A percentile compares a stretch with the other conserved stretches of the same genome.
Conservation (phyloP, 1,284 basidiomycete genomes). For the Malassezia obtusa region DNA sequence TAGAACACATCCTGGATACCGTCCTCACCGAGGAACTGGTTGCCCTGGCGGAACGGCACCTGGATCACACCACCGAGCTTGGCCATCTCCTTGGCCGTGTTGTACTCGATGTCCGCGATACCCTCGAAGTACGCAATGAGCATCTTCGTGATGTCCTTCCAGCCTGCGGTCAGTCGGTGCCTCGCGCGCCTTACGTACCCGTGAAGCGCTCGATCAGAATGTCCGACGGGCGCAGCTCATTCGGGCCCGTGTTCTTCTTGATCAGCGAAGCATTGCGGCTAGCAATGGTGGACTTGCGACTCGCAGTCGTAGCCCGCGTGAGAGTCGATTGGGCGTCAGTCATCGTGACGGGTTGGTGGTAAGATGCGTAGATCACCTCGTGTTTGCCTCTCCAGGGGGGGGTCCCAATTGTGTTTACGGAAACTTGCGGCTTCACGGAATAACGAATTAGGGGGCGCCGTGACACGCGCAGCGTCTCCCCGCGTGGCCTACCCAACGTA, state of each 20-base stretch:
- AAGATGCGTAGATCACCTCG: slow-evolving; percentile 1
- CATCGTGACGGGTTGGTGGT: slow-evolving; percentile 20
- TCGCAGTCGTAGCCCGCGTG: slow-evolving; percentile 41
- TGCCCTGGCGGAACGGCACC: slow-evolving; percentile 88
- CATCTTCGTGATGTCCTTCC: slow-evolving; percentile 74
- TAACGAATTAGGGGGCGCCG: background rate
- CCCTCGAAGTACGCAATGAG: slow-evolving; percentile 58
- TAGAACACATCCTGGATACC: slow-evolving; percentile 76
- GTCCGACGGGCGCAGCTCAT: slow-evolving; percentile 87
- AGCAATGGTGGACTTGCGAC: slow-evolving; percentile 47
- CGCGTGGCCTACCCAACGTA: background rate
- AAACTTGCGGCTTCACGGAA: background rate
- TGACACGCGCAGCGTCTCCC: background rate
- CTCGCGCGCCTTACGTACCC: slow-evolving; percentile 27
- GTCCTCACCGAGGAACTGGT: slow-evolving; percentile 51
- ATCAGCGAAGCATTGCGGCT: slow-evolving; percentile 50
- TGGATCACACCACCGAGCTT: slow-evolving; percentile 96
- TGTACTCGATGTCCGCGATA: slow-evolving; percentile 55
- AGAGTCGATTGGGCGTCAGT: slow-evolving; percentile 45
- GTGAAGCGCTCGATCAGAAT: slow-evolving; percentile 78
- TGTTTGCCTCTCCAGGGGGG: background rate
- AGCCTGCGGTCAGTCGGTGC: slow-evolving; percentile 52
- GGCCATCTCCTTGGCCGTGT: slow-evolving; percentile 83
- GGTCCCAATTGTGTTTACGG: slow-evolving; percentile 1
- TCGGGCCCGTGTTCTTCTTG: slow-evolving; percentile 51